A percentile compares a stretch with the other conserved stretches of the same genome.
phyloP scores from a whole-genome alignment of 2,329 filamentous ascomycete genomes.

The Arthrobotrys iridis region DNA sequence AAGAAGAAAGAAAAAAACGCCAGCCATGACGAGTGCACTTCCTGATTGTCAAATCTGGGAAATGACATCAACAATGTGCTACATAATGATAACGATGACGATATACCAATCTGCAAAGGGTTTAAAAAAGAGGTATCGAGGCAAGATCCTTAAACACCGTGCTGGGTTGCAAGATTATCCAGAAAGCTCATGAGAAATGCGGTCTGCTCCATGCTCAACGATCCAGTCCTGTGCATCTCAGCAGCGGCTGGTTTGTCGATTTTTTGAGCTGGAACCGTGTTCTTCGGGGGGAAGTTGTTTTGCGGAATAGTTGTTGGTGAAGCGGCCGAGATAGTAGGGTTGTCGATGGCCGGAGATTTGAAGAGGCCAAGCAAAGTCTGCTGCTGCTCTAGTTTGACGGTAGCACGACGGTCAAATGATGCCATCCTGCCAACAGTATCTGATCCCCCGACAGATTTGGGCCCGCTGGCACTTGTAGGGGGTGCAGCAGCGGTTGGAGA shows the following conservation, averaged over 20 bases:
- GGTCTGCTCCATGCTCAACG: conserved; percentile 43
- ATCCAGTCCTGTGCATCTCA: conserved; percentile 32
- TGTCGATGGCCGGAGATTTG: conserved; percentile 42
- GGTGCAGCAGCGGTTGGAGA: conserved; percentile 15
- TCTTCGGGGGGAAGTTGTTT: not conserved
- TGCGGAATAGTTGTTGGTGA: not conserved
- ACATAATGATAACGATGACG: not conserved
- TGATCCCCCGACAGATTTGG: not conserved
- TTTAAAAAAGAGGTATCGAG: not conserved
- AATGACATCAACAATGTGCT: conserved; percentile 1
- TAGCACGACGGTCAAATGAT: conserved; percentile 56
- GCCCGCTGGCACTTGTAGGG: not conserved
- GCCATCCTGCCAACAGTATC: conserved; percentile 24
- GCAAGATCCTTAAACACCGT: conserved; percentile 21
- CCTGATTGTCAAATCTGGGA: not conserved
- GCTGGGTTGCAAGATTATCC: conserved; percentile 43
- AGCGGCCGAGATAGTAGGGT: not conserved
- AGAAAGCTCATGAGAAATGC: conserved; percentile 46
- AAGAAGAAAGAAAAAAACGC: conserved; percentile 25
- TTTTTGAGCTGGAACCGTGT: not conserved
- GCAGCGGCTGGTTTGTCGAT: conserved; percentile 25
- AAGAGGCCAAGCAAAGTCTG: conserved; percentile 57
- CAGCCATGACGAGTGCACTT: conserved; percentile 35
- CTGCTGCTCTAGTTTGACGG: conserved; percentile 56
- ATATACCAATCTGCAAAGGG: not conserved